Evolutionary conservation across 441 rosid genomes (phyloP).

Genomic region (Euphorbia schlechtendalii): DNA sequence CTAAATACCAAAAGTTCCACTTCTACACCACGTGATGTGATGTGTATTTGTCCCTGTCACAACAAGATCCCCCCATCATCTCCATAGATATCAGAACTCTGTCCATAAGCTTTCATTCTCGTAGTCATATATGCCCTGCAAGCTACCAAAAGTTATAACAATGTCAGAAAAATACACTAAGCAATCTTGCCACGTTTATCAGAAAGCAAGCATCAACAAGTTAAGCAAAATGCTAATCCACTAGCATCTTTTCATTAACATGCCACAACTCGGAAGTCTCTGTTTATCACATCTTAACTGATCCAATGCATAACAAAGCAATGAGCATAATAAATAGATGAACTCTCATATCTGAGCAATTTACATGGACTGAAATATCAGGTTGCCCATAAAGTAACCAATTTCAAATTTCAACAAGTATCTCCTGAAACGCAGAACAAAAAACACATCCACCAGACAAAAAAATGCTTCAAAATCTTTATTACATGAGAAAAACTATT

Average conservation of each 20-base stretch:
- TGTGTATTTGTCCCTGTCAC: conserved; percentile 4
- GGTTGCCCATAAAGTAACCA: neutral
- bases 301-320: neutral
- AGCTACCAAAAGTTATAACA: neutral
- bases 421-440: neutral
- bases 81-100: conserved; percentile 8
- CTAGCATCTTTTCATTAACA: neutral
- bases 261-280: too few species aligned
- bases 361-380: too few species aligned
- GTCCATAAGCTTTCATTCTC: conserved; percentile 15
- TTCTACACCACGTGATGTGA: too few species aligned
- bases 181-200: neutral
- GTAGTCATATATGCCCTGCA: conserved; percentile 15
- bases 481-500: neutral
- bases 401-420: neutral
- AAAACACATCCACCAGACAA: neutral
- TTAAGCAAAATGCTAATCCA: neutral
- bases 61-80: conserved; percentile 18
- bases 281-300: neutral
- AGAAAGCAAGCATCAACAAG: neutral
- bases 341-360: neutral
- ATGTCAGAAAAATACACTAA: neutral
- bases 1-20: conserved; percentile 24
- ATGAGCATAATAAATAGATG: neutral
- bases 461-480: neutral